Conservation (phyloP, 179 eudicot species). For the Camellia oleifera region DNA sequence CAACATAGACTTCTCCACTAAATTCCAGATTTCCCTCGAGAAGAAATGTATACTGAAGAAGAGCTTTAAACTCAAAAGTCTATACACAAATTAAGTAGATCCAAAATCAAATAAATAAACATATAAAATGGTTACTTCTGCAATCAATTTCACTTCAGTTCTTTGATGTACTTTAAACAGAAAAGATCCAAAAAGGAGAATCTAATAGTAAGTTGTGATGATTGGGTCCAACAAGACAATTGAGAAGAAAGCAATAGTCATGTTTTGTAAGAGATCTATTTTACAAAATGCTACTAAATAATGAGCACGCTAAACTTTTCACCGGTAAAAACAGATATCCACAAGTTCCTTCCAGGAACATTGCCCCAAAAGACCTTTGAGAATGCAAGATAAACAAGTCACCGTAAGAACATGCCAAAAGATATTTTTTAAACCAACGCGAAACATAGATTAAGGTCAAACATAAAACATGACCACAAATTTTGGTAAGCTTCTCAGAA, state of each 20-base stretch:
- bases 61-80: background rate
- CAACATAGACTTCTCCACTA: background rate
- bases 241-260: constrained; percentile 3
- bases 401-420: background rate
- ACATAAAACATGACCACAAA: background rate
- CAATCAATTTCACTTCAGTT: background rate
- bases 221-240: background rate
- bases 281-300: background rate
- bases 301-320: background rate
- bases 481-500: background rate
- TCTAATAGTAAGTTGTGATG: background rate
- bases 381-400: constrained; percentile 5
- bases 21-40: background rate
- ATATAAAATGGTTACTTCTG: background rate
- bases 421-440: background rate
- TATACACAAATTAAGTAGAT: background rate
- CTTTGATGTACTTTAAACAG: background rate
- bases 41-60: background rate
- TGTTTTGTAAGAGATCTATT: background rate
- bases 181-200: background rate
- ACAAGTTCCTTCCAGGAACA: background rate
- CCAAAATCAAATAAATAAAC: background rate
- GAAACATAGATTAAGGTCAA: background rate
- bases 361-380: background rate
- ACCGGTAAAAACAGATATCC: background rate